Evolutionary conservation across 1,284 basidiomycete genomes (phyloP).

Genomic region (Ceratobasidium sp.): DNA sequence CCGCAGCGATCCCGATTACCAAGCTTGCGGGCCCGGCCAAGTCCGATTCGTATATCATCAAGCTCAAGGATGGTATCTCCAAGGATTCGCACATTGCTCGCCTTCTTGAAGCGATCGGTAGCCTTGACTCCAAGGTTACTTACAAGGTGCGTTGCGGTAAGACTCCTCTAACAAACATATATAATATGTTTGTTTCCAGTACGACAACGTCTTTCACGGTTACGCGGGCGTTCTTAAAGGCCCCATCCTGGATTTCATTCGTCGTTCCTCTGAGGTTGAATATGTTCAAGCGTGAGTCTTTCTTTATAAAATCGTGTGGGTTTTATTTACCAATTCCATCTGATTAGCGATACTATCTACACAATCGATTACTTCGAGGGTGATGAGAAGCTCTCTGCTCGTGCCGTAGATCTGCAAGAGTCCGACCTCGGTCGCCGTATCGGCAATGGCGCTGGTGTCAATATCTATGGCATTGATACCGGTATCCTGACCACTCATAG

Average conservation of each 20-base stretch:
- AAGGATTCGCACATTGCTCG: conserved; percentile 35
- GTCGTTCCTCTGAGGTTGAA: conserved; percentile 39
- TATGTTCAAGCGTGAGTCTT: conserved; percentile 32
- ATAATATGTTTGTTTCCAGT: conserved; percentile 10
- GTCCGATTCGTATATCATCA: conserved; percentile 39
- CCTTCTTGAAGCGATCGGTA: conserved; percentile 13
- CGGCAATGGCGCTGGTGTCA: conserved; percentile 26
- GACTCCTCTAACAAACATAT: background rate
- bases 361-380: conserved; percentile 19
- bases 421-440: conserved; percentile 5
- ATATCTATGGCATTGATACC: conserved; percentile 40
- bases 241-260: conserved; percentile 35
- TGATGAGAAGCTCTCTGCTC: background rate
- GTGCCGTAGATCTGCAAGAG: conserved; percentile 16
- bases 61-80: conserved; percentile 36
- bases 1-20: conserved; percentile 31
- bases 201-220: conserved; percentile 40
- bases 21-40: conserved; percentile 25
- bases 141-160: conserved; percentile 1
- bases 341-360: conserved; percentile 29
- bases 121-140: conserved; percentile 27
- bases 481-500: conserved; percentile 35
- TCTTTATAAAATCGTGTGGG: too few species aligned
- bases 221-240: conserved; percentile 40
- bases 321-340: background rate